Evolutionary conservation across 495 filamentous ascomycete genomes (phyloP).

Genomic region (Annulohypoxylon bovei): DNA sequence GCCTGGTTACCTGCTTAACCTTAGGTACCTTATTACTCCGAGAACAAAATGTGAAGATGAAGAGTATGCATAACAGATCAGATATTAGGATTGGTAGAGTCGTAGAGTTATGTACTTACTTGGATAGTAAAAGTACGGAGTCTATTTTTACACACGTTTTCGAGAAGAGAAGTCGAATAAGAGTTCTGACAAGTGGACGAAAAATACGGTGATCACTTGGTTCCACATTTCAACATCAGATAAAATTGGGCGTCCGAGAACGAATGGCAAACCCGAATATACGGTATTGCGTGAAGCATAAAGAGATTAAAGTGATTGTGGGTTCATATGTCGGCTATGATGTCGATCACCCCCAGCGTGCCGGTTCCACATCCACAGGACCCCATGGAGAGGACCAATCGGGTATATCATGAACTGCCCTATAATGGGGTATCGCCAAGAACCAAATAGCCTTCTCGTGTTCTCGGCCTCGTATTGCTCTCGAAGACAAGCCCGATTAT

Average conservation of each 20-base stretch:
- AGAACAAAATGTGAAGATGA: too few species aligned
- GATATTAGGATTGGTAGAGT: too few species aligned
- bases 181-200: not conserved
- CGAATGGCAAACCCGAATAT: not conserved
- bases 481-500: not conserved
- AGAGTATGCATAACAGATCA: too few species aligned
- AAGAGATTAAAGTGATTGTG: conserved; percentile 6
- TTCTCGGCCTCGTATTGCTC: conserved; percentile 4
- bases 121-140: not conserved
- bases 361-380: conserved; percentile 9
- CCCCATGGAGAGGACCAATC: conserved; percentile 12
- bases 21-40: too few species aligned
- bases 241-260: not conserved
- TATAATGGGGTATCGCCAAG: conserved; percentile 13
- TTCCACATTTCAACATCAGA: not conserved
- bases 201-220: not conserved
- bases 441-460: conserved; percentile 16
- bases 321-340: conserved; percentile 15
- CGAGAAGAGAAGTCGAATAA: not conserved
- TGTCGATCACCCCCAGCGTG: conserved; percentile 21
- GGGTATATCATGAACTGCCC: not conserved
- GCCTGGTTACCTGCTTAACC: too few species aligned
- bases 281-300: not conserved
- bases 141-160: not conserved
- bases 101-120: too few species aligned